A percentile compares a stretch with the other conserved stretches of the same genome.
Evolutionary conservation across 352 stramenopile species (phyloP).

Genomic region (Pythium vanterpoolii): DNA sequence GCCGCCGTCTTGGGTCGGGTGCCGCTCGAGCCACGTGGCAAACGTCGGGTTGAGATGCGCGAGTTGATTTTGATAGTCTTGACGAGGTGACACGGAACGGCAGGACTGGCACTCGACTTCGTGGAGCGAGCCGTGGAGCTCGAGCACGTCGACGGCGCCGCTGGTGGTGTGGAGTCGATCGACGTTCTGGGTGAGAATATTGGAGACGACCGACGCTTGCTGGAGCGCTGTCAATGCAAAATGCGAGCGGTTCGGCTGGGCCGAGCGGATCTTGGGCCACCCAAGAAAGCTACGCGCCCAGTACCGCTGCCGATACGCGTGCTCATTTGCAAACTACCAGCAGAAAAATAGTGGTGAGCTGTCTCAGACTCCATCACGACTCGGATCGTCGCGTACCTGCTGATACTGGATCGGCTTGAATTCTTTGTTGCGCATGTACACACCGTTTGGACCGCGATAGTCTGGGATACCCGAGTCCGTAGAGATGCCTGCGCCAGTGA

Average conservation of each 20-base stretch:
- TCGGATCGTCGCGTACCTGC: constrained; percentile 86
- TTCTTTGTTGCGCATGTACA: constrained; percentile 93
- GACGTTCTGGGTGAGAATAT: constrained; percentile 98
- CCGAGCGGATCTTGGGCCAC: constrained; percentile 76
- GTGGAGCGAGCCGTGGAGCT: constrained; percentile 93
- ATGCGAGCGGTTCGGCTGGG: constrained; percentile 90
- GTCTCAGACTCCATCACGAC: no score
- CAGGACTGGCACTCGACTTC: constrained; percentile 84
- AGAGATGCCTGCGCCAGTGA: constrained; percentile 95
- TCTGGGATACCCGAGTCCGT: constrained; percentile 97
- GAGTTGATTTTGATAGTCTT: constrained; percentile 88
- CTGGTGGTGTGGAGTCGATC: constrained; percentile 93
- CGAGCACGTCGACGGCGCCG: constrained; percentile 85
- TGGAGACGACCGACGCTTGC: constrained; percentile 32
- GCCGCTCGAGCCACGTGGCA: constrained; percentile 32
- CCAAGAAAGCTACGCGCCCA: constrained; percentile 92
- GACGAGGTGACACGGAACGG: constrained; percentile 56
- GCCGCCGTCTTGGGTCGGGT: constrained; percentile 35
- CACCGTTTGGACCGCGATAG: constrained; percentile 93
- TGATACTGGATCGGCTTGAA: constrained; percentile 95
- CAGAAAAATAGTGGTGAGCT: neutral
- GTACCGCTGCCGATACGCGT: constrained; percentile 88
- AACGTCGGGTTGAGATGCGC: constrained; percentile 73
- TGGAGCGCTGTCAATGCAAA: constrained; percentile 83
- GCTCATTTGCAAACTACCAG: constrained; percentile 51